Evolutionary conservation across 352 stramenopile species (phyloP), one percentile per base, ranked within the genome.

Genomic region (Phytophthora podocarpi): DNA sequence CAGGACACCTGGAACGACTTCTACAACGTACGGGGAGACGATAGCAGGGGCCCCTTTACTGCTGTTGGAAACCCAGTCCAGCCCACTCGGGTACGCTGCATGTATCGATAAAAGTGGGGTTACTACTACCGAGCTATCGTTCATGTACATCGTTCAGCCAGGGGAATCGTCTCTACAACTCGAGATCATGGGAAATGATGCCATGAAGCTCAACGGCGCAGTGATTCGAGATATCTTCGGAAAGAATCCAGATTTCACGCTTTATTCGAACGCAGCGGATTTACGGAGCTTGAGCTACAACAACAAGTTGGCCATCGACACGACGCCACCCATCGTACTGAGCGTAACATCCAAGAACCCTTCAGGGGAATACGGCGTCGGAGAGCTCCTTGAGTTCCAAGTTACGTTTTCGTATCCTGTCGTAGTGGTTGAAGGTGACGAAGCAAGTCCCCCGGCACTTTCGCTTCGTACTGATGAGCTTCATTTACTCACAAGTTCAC

Each of bases 311-410:
- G 50, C 36, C 0, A 81, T 94, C 35, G 71, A 90, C 40, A 92
- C 85, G 1, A 75, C 65, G 0, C 27, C 70, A 0, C 80, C 82
- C 2, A 62, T 40, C 0, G 67, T 94, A 1, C 12, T 62, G 0
- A 69, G 71, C 26, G 80, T 92, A 2, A 85, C 70, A 2, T 69
- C 76, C 1, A 54, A 53, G 4, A 88, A 62, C 5, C 51, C 70
- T 0, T 85, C 80, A 0, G 82, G 75, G 0, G 76, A 86, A 34
- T 94, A 92, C 40, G 82, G 85, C 4, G 72, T 91, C 16, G 82
- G 79, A 0, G 67, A 91, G 34, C 30, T 66, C 0, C 55, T 94
- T 21, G 0, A 61, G 26, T 56, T 94, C 21, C 67, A 80, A 37
- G 49, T 92, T n/a, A 50, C 52, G 11, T 93, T 93, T 42, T 76